Base-by-base conservation (phyloP, 805 yeast genomes). In the Sungouiozyma intestinalis region DNA sequence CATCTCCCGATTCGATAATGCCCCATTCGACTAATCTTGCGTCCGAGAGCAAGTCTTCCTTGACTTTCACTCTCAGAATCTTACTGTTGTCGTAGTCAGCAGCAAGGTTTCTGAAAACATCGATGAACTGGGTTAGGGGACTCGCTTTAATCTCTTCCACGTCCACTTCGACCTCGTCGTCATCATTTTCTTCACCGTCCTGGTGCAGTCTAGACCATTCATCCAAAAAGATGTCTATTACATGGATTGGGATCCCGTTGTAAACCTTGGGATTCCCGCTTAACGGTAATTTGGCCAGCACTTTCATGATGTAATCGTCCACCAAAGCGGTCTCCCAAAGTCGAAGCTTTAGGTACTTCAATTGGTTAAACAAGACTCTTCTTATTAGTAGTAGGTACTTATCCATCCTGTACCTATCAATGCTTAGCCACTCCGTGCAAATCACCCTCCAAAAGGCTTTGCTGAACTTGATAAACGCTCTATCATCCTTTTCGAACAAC, bases 371-470 rank as follows among this genome's bases (percentile, higher is more conserved):
- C 19, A 85, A 62, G 6, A 79, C 82, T 54, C 87, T 72, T 69
- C 98, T 79, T 48, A 88, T 73, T 51, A 92, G 67, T 64, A 88
- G 64, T 52, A 84, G 76, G 63, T 73, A 92, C 65, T 92, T 92
- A 64, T 92, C 96, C 42, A 88, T 59, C 65, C 98, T 77, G 76
- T 69, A 71, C 44, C 82, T 81, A 63, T 90, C 97, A 42, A 92
- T 73, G 6, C 70, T 68, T 40, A 76, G 71, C 97, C 97, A 92
- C 62, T 92, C 95, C 44, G 77, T 70, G 45, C 73, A 67, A 53
- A 87, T 74, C 15, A 90, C 74, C 20, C 63, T 64, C 95, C 96
- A 92, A 58, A 86, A 92, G 0, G 94, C 82, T 39, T 73, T 68
- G 35, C 76, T 68, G 57, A 87, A 86, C 53, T 42, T 66, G 49